Conservation (phyloP, 768 basidiomycete species). For the Porphyrellus cyaneotinctus region DNA sequence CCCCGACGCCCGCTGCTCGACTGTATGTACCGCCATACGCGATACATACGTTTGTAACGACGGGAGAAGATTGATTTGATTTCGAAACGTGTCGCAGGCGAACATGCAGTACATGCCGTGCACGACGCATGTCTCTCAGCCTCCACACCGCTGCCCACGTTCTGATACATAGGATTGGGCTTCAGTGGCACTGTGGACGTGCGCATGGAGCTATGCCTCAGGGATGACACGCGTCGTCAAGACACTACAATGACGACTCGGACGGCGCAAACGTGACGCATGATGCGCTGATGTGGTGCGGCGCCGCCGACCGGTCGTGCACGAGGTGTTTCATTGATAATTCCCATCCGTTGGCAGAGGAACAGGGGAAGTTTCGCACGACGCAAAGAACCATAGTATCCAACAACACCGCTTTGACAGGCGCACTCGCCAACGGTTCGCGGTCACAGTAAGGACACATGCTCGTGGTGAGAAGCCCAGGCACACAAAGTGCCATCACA, state of each 20-base stretch:
- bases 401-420: background rate
- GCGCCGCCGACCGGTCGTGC: background rate
- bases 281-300: background rate
- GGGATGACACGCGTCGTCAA: background rate
- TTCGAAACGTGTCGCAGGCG: constrained; percentile 10
- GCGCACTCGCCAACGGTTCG: background rate
- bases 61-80: constrained; percentile 1
- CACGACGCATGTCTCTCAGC: constrained; percentile 1
- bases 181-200: background rate
- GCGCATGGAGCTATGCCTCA: background rate
- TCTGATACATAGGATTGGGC: background rate
- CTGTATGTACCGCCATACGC: background rate
- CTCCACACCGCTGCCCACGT: background rate
- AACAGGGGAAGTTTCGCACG: constrained; percentile 4
- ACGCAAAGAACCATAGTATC: background rate
- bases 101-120: constrained; percentile 1
- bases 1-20: background rate
- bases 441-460: background rate
- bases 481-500: background rate
- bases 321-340: background rate
- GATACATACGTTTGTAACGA: background rate
- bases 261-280: no score
- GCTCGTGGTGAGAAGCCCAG: background rate
- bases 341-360: background rate
- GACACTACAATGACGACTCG: background rate